Base-by-base conservation (phyloP, 2,329 filamentous ascomycete genomes). In the Pseudocercospora fijiensis region DNA sequence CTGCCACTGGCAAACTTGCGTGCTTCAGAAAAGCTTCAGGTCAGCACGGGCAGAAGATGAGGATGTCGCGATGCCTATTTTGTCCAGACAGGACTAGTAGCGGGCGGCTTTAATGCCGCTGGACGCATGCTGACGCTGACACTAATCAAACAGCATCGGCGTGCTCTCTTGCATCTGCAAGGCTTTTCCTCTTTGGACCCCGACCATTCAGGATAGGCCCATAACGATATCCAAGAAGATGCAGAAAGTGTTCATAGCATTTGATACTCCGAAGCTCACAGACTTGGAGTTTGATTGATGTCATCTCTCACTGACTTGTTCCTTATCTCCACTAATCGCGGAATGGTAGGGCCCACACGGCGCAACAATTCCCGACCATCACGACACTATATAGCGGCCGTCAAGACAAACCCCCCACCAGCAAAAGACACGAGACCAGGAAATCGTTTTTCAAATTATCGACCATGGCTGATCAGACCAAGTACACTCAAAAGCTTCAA, bases 401-500 rank as follows among this genome's bases (percentile, higher is more conserved):
- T 7, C 16, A 41, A 27, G 24, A 28, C 1, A 53, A 53, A 3
- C 3, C n/a, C 16, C 49, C 18, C 47, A 30, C 9, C 16, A 3
- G 18, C 11, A 26, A 18, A 18, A 13, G 20, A 26, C 26, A 53
- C 28, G 10, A 24, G 5, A 22, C 9, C 9, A 13, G 9, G 1
- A 10, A 26, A 24, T n/a, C 5, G 13, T 5, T 18, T 2, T 16
- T 26, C 13, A 49, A 33, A 58, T 5, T 26, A 28, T 11, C 8
- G 24, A 62, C 45, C 53, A 79, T 78, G 77, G 51, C 77, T 13
- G 79, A 81, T 68, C 75, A 78, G 69, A 73, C 69, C 60, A 81
- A 80, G 68, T 81, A 81, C 69, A 76, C 74, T 60, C 81, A 81
- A 67, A 84, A 83, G 71, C 81, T 85, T 30, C 65, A 74, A 10